Evolutionary conservation across 768 basidiomycete species (phyloP).

Genomic region (Amanita molliuscula): DNA sequence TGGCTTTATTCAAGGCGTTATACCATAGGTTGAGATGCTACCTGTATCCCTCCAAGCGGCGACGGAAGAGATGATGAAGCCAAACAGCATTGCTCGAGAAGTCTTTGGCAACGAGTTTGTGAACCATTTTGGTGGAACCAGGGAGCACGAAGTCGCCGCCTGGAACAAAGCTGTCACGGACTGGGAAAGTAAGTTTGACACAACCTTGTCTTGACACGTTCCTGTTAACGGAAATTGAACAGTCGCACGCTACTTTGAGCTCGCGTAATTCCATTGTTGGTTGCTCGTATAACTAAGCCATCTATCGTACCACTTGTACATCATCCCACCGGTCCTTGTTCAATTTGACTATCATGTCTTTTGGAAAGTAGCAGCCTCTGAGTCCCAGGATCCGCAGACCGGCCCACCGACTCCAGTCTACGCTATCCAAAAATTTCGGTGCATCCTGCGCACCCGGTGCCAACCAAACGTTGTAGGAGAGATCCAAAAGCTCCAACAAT

Average conservation of each 20-base stretch:
- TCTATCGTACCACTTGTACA: conserved; percentile 36
- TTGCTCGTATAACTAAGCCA: too few relatives aligned
- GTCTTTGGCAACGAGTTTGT: conserved; percentile 86
- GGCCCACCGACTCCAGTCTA: conserved; percentile 51
- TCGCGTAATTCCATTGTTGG: conserved; percentile 33
- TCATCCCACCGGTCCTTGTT: conserved; percentile 62
- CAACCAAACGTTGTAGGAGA: conserved; percentile 55
- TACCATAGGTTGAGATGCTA: conserved; percentile 56
- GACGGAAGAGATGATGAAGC: conserved; percentile 68
- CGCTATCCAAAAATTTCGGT: conserved; percentile 30
- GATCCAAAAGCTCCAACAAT: conserved; percentile 48
- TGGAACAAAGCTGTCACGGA: conserved; percentile 89
- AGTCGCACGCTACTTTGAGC: conserved; percentile 85
- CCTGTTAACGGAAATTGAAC: conserved; percentile 6
- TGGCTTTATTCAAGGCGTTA: background rate
- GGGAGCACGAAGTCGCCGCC: conserved; percentile 78
- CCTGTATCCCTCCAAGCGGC: conserved; percentile 75
- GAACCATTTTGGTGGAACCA: conserved; percentile 92
- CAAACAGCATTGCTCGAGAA: conserved; percentile 75
- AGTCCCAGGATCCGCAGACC: conserved; percentile 45
- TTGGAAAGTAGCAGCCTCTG: conserved; percentile 38
- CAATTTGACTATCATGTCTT: conserved; percentile 30
- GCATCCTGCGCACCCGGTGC: conserved; percentile 17
- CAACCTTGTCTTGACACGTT: background rate
- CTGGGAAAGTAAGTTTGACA: conserved; percentile 72